Evolutionary conservation across 2,329 filamentous ascomycete species (phyloP), one percentile per base, ranked within the genome.

Genomic region (Chrysosporium queenslandicum): DNA sequence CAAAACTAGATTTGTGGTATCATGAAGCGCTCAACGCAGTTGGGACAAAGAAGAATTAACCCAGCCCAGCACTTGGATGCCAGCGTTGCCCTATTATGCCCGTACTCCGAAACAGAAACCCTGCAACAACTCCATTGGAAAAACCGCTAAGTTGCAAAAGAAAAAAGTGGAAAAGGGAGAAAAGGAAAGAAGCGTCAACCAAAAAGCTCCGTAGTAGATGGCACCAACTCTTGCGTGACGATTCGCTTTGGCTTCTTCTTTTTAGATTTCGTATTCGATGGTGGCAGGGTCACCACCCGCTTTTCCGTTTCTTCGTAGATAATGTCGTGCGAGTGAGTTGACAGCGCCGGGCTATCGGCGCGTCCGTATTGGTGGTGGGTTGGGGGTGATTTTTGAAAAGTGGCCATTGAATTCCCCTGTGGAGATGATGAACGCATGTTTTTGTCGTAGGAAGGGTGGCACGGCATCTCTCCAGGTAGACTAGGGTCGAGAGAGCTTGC

Each of bases 381-480:
- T 3, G 50, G 42, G 12, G n/a, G n/a, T n/a, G 23, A 11, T 27
- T 20, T 39, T 12, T 46, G 43, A 39, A 34, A 30, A 9, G 12
- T 16, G 3, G 32, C 4, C 2, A 12, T 4, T 1, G 43, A 51
- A 6, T 18, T 14, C 18, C 25, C 32, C 4, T 39, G 41, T 21
- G 50, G 50, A 16, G 50, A 52, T 16, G 50, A 32, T 4, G 32
- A 23, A 18, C 50, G 50, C 42, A 52, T 47, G 12, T 41, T 40
- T 14, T 25, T 43, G 11, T 58, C 50, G 20, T 58, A 56, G 12
- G 51, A 58, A 12, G 55, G 56, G 45, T 58, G 56, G 30, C 53
- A 53, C 18, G 56, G 56, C 16, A 58, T 47, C 18, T 55, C 55
- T 27, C 42, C 46, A 3, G 50, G 40, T 5, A 27, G 36, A 21